phyloP scores from a whole-genome alignment of 352 stramenopile species.

The Pythium coloratum region DNA sequence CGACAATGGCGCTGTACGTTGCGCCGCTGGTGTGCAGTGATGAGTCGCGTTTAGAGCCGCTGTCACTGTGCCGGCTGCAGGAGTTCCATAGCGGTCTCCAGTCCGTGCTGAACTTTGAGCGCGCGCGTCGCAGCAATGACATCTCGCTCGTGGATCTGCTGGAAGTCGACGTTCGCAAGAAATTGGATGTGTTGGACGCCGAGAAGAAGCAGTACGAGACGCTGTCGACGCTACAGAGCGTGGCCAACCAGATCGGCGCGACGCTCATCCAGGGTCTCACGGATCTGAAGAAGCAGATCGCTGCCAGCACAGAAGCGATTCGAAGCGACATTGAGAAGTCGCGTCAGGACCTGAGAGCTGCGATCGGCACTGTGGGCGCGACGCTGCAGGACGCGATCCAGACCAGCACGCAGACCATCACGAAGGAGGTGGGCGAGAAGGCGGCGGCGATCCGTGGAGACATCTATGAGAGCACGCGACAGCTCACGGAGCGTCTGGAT shows the following conservation, averaged over 20 bases:
- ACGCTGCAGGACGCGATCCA: slow-evolving; percentile 10
- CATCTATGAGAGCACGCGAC: slow-evolving; percentile 11
- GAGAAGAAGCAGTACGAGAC: slow-evolving; percentile 19
- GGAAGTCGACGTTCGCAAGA: slow-evolving; percentile 18
- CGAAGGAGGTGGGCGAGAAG: slow-evolving; percentile 5
- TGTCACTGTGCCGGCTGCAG: slow-evolving; percentile 9
- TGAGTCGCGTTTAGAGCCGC: background rate
- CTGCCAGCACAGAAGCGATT: slow-evolving; percentile 5
- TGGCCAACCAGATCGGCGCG: slow-evolving; percentile 18
- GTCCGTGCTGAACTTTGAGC: slow-evolving; percentile 8
- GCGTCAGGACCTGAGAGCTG: slow-evolving; percentile 1
- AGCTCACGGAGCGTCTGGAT: slow-evolving; percentile 5
- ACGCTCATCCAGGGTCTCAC: slow-evolving; percentile 4
- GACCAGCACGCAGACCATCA: slow-evolving; percentile 5
- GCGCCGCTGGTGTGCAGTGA: slow-evolving; percentile 9
- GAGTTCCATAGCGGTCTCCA: slow-evolving; percentile 3
- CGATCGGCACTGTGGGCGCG: background rate
- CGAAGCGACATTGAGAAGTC: slow-evolving; percentile 12
- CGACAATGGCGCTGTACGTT: slow-evolving; percentile 1
- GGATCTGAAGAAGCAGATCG: slow-evolving; percentile 11
- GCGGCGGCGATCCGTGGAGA: slow-evolving; percentile 4
- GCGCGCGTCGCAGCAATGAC: background rate
- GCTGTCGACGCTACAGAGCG: slow-evolving; percentile 4
- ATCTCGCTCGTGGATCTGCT: slow-evolving; percentile 6
- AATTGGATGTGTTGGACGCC: slow-evolving; percentile 12